Evolutionary conservation across 805 yeast species (phyloP).

Genomic region (Sungouiozyma ichnusensis): DNA sequence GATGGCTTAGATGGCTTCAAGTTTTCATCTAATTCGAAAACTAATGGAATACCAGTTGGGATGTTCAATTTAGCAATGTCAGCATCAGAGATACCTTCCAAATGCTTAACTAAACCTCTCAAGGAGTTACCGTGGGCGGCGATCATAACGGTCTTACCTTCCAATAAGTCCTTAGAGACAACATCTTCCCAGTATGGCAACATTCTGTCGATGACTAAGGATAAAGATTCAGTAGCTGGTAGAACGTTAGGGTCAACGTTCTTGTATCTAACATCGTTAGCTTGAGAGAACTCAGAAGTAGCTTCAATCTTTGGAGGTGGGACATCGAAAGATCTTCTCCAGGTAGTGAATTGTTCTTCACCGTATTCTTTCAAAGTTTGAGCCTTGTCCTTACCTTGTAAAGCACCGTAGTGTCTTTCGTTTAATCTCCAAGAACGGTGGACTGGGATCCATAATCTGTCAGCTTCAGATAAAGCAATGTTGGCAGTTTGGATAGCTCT

Average conservation of each 20-base stretch:
- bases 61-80: slow-evolving; percentile 92
- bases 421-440: slow-evolving; percentile 95
- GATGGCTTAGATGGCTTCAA: slow-evolving; percentile 87
- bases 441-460: slow-evolving; percentile 83
- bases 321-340: slow-evolving; percentile 95
- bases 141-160: slow-evolving; percentile 80
- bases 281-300: slow-evolving; percentile 73
- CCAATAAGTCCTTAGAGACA: slow-evolving; percentile 73
- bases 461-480: slow-evolving; percentile 83
- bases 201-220: slow-evolving; percentile 89
- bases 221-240: slow-evolving; percentile 91
- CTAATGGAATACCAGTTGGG: slow-evolving; percentile 98
- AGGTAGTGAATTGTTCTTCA: slow-evolving; percentile 84
- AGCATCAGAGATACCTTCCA: slow-evolving; percentile 84
- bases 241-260: slow-evolving; percentile 76
- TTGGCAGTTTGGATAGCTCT: slow-evolving; percentile 97
- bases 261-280: slow-evolving; percentile 73
- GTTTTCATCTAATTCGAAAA: slow-evolving; percentile 81
- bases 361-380: slow-evolving; percentile 82
- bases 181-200: slow-evolving; percentile 95
- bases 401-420: slow-evolving; percentile 98
- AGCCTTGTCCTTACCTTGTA: slow-evolving; percentile 98
- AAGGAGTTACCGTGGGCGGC: slow-evolving; percentile 99
- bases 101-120: slow-evolving; percentile 92
- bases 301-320: slow-evolving; percentile 88